Conservation (phyloP, 345 rosid species). For the Odontarrhena argentea region DNA sequence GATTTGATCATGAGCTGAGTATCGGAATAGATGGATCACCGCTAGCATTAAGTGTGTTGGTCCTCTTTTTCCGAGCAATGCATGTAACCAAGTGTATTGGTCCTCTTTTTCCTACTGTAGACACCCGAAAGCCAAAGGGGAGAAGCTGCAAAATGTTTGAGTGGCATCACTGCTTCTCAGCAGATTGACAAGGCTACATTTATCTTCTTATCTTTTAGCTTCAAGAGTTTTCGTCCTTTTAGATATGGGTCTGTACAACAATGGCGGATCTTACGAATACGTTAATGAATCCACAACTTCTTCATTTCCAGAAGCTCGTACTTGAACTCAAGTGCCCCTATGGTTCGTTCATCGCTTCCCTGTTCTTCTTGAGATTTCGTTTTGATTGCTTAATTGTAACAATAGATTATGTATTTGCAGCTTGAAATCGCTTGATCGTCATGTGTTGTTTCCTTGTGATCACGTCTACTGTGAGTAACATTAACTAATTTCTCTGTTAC, state of each 20-base stretch:
- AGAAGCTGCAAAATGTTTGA: slow-evolving; percentile 6
- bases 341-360: slow-evolving; percentile 52
- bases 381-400: slow-evolving; percentile 9
- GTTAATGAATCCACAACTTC: slow-evolving; percentile 67
- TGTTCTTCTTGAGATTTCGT: background rate
- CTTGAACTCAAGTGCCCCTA: slow-evolving; percentile 93
- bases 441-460: slow-evolving; percentile 73
- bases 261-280: slow-evolving; percentile 50
- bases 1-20: too few species aligned
- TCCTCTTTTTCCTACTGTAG: slow-evolving; percentile 12
- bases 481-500: background rate
- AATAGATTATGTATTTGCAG: slow-evolving; percentile 41
- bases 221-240: slow-evolving; percentile 21
- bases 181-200: slow-evolving; percentile 7
- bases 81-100: background rate
- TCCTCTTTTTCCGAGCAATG: too few species aligned
- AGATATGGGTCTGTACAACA: slow-evolving; percentile 31
- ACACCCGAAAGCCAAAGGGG: slow-evolving; percentile 32
- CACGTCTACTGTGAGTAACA: slow-evolving; percentile 80
- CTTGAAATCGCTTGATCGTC: slow-evolving; percentile 57
- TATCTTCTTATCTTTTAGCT: background rate
- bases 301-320: slow-evolving; percentile 74
- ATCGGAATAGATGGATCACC: too few species aligned
- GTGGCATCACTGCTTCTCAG: slow-evolving; percentile 4
- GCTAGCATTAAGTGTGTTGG: too few species aligned